These are phyloP conservation scores for Schrenkiella parvula DNA, from an alignment of 345 rosid genomes.

Conservation along the genomic window DNA sequence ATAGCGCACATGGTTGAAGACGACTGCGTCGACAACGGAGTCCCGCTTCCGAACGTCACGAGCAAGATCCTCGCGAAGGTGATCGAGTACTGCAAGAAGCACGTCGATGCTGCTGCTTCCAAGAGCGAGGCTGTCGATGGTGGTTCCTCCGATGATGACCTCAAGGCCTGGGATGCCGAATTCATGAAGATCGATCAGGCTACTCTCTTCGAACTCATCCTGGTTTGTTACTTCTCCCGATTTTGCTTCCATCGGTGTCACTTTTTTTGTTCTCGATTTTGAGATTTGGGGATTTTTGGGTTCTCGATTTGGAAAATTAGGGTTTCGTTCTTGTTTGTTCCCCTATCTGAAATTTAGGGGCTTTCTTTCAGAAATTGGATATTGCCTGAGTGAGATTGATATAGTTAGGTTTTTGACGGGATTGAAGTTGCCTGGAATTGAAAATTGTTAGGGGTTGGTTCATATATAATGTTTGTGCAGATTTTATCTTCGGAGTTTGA, in stretches of 20 bases:
- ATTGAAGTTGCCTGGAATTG: not conserved
- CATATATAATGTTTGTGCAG: not conserved
- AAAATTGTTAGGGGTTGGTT: not conserved
- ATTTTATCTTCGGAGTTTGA: not conserved
- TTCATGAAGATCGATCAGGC: constrained; percentile 71
- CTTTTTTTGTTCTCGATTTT: not conserved
- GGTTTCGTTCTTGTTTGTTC: not conserved
- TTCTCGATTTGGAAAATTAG: constrained; percentile 20
- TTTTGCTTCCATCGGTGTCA: not conserved
- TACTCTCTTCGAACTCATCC: constrained; percentile 66
- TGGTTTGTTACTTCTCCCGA: constrained; percentile 30
- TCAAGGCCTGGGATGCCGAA: constrained; percentile 65
- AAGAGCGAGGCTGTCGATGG: constrained; percentile 32
- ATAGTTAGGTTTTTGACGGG: not conserved
- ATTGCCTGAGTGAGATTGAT: not conserved
- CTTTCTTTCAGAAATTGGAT: not conserved
- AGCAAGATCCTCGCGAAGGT: constrained; percentile 76
- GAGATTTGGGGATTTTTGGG: not conserved
- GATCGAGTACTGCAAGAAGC: constrained; percentile 76
- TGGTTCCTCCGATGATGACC: constrained; percentile 38
- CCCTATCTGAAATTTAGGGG: not conserved
- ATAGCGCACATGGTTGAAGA: constrained; percentile 73
- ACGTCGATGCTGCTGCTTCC: constrained; percentile 44
- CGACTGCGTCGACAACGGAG: constrained; percentile 50
- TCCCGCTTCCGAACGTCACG: constrained; percentile 68